A percentile compares a stretch with the other conserved stretches of the same genome.
These are phyloP conservation scores for Quercus phellos DNA, from an alignment of 331 rosid genomes.

Conservation along the genomic window DNA sequence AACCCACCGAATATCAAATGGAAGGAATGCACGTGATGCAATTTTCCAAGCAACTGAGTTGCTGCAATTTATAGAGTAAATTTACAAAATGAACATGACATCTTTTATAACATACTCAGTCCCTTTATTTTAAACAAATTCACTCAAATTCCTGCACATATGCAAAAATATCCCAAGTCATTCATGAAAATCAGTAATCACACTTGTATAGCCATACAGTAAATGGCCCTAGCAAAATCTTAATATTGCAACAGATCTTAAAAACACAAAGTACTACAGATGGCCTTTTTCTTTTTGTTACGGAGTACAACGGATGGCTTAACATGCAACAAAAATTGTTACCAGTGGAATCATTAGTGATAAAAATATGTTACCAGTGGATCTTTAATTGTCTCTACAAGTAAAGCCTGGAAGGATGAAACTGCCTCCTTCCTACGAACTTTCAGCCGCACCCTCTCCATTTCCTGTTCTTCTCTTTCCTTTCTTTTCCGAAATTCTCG, in stretches of 20 bases:
- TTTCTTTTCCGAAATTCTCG: constrained; percentile 88
- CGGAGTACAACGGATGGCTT: not conserved
- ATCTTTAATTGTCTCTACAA: constrained; percentile 90
- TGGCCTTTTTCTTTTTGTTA: too few relatives aligned
- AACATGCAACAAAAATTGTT: constrained; percentile 6
- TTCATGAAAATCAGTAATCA: not conserved
- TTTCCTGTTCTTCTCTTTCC: constrained; percentile 99
- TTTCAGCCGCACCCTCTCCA: constrained; percentile 82
- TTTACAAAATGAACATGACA: not conserved
- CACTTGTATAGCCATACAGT: not conserved
- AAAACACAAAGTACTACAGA: not conserved
- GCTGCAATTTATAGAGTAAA: not conserved
- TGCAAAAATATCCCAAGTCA: not conserved
- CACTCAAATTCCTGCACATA: not conserved
- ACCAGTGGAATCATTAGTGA: constrained; percentile 53
- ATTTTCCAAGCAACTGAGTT: not conserved
- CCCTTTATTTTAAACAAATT: not conserved
- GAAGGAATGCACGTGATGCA: not conserved
- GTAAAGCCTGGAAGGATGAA: constrained; percentile 86
- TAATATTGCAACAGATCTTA: not conserved
- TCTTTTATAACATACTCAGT: not conserved
- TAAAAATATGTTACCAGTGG: constrained; percentile 55
- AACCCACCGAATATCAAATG: not conserved
- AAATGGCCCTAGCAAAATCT: not conserved
- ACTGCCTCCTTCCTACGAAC: constrained; percentile 91